Evolutionary conservation across 495 filamentous ascomycete species (phyloP), one percentile per base, ranked within the genome.

Genomic region (Lasiosphaeria hispida): DNA sequence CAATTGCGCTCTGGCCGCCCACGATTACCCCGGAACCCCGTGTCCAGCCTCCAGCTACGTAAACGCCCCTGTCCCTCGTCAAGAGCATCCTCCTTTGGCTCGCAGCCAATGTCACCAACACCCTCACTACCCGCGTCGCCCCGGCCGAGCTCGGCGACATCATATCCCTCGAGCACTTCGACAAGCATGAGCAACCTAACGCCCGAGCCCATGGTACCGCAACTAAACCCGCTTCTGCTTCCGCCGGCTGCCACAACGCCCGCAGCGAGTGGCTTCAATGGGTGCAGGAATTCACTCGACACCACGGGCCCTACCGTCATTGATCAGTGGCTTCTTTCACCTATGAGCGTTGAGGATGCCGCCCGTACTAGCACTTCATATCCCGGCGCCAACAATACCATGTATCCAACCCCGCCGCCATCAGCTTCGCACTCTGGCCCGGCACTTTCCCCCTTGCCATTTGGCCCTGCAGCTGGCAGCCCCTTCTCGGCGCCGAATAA

Each of bases 1-100:
- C 63, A 63, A 36, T 51, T 62, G 1, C 57, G 63, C n/a, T 63
- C 63, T 10, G 63, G 63, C 6, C 60, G 63, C n/a, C 63, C 63
- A 13, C 54, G 60, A 30, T 33, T 62, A 2, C 57, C 44, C 13
- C 57, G 54, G 23, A 47, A 63, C 14, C 30, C 54, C 9, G 49
- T 23, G 7, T 48, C 49, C 15, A 37, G 17, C 9, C 48, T 40
- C 5, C 55, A 48, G 9, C 41, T 47, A 1, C 60, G 63, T 35
- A 60, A 58, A 23, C 53, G 60, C 13, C 23, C 44, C 7, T 39
- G 59, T 10, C 47, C 48, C 30, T 15, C 56, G n/a, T 44, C 57
- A 1, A 48, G 33, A 6, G 13, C 33, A 38, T 47, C 49, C 1
- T 54, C 48, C n/a, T 11, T 42, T 18, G 47, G 39, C 15, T 56